phyloP scores from a whole-genome alignment of 805 yeast genomes.

The Candida ipomoeae region DNA sequence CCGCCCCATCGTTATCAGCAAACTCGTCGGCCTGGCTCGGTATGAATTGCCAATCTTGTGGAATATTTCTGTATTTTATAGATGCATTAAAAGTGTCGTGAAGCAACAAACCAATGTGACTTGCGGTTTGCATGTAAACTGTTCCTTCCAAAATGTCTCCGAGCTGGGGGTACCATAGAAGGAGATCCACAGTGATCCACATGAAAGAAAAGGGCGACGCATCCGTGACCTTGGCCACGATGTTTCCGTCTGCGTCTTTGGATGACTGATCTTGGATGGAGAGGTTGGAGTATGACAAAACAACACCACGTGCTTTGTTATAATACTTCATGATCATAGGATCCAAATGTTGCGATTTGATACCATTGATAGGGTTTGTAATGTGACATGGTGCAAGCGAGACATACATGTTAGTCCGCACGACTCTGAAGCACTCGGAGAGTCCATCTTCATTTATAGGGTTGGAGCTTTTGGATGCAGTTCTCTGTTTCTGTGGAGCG shows the following conservation, averaged over 20 bases:
- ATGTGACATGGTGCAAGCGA: constrained; percentile 84
- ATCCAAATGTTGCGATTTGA: constrained; percentile 84
- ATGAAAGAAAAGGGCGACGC: constrained; percentile 85
- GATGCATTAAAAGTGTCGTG: constrained; percentile 95
- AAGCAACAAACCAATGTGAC: constrained; percentile 86
- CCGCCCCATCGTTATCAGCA: constrained; percentile 18
- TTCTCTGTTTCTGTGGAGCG: constrained; percentile 4
- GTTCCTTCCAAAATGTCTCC: constrained; percentile 87
- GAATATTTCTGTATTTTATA: constrained; percentile 79
- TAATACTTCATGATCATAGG: constrained; percentile 83
- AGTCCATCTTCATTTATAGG: constrained; percentile 41
- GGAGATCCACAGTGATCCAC: constrained; percentile 80
- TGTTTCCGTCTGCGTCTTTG: constrained; percentile 38
- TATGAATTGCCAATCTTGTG: constrained; percentile 79
- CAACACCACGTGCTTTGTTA: constrained; percentile 71
- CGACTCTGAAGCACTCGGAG: constrained; percentile 66
- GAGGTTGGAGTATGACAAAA: constrained; percentile 72
- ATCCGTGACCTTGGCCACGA: constrained; percentile 63
- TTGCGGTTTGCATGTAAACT: constrained; percentile 87
- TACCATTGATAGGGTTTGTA: constrained; percentile 68
- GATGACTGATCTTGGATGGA: constrained; percentile 13
- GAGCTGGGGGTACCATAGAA: constrained; percentile 86
- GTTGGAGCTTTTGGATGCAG: constrained; percentile 30
- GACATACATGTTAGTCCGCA: constrained; percentile 62
- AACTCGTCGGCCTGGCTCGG: constrained; percentile 70